Conservation (phyloP, 169 alveolate species). For the Plasmodium cynomolgi region DNA sequence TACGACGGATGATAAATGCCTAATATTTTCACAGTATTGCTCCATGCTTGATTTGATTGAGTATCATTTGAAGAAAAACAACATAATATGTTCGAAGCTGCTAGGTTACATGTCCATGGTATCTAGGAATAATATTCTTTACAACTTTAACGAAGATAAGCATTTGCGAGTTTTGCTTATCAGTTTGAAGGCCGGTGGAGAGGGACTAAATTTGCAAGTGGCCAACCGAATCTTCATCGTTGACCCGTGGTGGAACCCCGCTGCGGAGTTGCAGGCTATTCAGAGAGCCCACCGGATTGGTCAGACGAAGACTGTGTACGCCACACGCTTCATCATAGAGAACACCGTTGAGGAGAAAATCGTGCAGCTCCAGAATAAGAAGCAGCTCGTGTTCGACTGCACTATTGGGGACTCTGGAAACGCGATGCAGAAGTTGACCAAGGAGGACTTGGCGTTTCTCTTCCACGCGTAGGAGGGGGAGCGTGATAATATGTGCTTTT, state of each 20-base stretch:
- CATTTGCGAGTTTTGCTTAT: conserved; percentile 88
- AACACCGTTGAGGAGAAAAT: conserved; percentile 98
- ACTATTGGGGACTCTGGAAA: conserved; percentile 86
- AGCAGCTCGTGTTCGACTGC: conserved; percentile 93
- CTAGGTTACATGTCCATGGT: conserved; percentile 87
- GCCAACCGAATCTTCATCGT: conserved; percentile 96
- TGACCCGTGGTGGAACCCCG: conserved; percentile 99
- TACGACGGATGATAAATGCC: conserved; percentile 82
- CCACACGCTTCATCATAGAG: conserved; percentile 93
- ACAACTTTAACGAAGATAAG: conserved; percentile 88
- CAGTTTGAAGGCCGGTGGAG: conserved; percentile 97
- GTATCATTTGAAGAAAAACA: conserved; percentile 83
- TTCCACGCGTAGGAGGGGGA: conserved; percentile 75
- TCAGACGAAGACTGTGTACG: conserved; percentile 94
- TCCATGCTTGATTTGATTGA: conserved; percentile 90
- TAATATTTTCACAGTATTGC: conserved; percentile 91
- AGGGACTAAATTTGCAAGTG: conserved; percentile 97
- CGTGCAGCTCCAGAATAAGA: conserved; percentile 93
- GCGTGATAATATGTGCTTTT: neutral
- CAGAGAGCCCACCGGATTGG: conserved; percentile 98
- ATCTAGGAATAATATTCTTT: conserved; percentile 86
- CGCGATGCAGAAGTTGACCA: conserved; percentile 88
- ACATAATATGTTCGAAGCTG: conserved; percentile 85
- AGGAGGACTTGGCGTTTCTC: conserved; percentile 90
- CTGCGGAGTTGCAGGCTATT: conserved; percentile 98